A percentile compares a stretch with the other conserved stretches of the same genome.
phyloP scores from a whole-genome alignment of 768 basidiomycete species.

The Lentinula edodes region DNA sequence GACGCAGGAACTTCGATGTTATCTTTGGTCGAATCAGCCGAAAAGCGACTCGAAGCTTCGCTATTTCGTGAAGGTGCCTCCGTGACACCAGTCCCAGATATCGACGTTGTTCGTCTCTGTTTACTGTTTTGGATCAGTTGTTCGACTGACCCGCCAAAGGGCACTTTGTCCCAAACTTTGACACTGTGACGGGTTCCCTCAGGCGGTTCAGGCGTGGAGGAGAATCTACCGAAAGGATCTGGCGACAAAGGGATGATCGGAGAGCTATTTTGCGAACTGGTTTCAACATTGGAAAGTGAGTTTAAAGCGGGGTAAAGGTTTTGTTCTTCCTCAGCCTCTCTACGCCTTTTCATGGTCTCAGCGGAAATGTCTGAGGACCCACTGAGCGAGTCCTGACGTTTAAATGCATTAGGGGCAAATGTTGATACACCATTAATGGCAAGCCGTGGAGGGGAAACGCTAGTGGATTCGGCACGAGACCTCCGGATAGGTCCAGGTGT shows the following conservation, averaged over 20 bases:
- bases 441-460: constrained; percentile 52
- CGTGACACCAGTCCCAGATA: constrained; percentile 8
- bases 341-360: constrained; percentile 44
- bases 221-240: constrained; percentile 74
- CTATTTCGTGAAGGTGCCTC: constrained; percentile 18
- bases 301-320: constrained; percentile 37
- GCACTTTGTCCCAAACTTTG: constrained; percentile 22
- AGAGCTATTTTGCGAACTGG: constrained; percentile 26
- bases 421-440: constrained; percentile 68
- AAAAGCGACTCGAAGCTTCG: constrained; percentile 62
- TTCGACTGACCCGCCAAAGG: constrained; percentile 32
- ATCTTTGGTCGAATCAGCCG: constrained; percentile 60
- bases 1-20: constrained; percentile 6
- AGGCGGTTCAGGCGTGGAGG: constrained; percentile 41
- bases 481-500: background rate
- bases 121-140: constrained; percentile 6
- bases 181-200: background rate
- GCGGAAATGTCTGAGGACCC: constrained; percentile 23
- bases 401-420: constrained; percentile 47
- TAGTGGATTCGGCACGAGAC: background rate
- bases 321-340: constrained; percentile 46
- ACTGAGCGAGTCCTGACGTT: constrained; percentile 11
- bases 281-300: constrained; percentile 5
- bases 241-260: constrained; percentile 80
- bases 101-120: background rate